Base-by-base conservation (phyloP, 345 rosid genomes). In the Euclidium syriacum region DNA sequence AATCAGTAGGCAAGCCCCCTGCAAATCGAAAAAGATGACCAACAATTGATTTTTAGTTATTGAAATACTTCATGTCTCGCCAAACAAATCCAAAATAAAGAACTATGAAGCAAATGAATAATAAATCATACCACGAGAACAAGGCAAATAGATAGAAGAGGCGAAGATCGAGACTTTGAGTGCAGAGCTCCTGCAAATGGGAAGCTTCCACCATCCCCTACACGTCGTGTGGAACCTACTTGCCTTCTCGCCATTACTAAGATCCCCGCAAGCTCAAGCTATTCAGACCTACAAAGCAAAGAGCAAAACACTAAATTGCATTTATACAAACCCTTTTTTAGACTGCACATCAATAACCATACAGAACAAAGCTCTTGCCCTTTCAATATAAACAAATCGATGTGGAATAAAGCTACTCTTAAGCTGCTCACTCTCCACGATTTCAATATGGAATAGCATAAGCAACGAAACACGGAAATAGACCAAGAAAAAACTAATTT, bases 1-100 rank as follows among this genome's bases (percentile, higher is more conserved):
- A 47, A 94, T 74, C 40, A 94, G 88, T 43, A 94, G 81, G 42
- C 84, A 73, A 7, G 90, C 88, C 48, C 97, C 99, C 96, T 92
- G 83, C 0, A 61, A 73, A 24, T 40, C 24, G 23, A 8, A 20
- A 2, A 58, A 41, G n/a, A 32, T 0, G 29, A 46, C 42, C 14
- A 48, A 24, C 15, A 17, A n/a, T 4, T 10, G 42, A 30, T 19
- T 32, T 29, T 7, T 9, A 35, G 41, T 29, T 16, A 0, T 7
- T 34, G 53, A 0, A 26, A 8, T 3, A 50, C 18, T 32, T 14
- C 34, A 19, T 34, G 33, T n/a, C 17, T n/a, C 22, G 17, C 1
- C 2, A 53, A 58, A n/a, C 24, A 30, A 40, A 73, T 33, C 55
- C 6, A 18, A 26, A 48, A 16, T 36, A n/a, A n/a, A 33, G 4